phyloP scores from a whole-genome alignment of 2,329 filamentous ascomycete genomes.

The Colletotrichum cuscutae region DNA sequence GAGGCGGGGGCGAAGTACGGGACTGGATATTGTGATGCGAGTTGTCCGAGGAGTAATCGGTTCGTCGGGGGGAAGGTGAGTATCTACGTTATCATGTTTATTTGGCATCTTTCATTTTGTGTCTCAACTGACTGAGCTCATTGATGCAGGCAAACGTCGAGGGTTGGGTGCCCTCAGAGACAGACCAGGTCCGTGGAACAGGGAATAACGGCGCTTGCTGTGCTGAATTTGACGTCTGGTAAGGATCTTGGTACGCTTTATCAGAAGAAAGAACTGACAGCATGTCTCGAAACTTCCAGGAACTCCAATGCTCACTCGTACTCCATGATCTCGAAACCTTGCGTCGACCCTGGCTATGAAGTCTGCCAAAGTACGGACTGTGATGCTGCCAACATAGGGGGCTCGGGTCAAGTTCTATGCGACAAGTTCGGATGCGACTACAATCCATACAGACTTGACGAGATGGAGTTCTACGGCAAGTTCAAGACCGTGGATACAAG shows the following conservation, averaged over 20 bases:
- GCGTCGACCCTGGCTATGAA: neutral
- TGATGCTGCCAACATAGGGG: constrained; percentile 54
- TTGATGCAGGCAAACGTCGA: constrained; percentile 48
- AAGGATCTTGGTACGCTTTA: constrained; percentile 38
- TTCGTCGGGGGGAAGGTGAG: constrained; percentile 55
- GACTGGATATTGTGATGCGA: constrained; percentile 63
- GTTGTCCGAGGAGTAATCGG: constrained; percentile 56
- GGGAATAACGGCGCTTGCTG: constrained; percentile 64
- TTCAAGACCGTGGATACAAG: constrained; percentile 66
- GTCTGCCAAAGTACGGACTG: constrained; percentile 36
- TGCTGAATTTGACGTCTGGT: constrained; percentile 69
- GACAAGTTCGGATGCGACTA: constrained; percentile 74
- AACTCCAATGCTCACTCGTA: constrained; percentile 66
- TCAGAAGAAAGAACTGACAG: neutral
- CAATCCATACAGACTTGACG: constrained; percentile 72
- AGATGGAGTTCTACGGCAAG: constrained; percentile 67
- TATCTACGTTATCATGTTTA: neutral
- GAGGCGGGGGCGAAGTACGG: constrained; percentile 62
- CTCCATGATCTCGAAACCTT: constrained; percentile 19
- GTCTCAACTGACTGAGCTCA: neutral
- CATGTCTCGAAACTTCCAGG: neutral
- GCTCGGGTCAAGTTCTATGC: constrained; percentile 61
- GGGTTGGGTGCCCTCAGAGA: constrained; percentile 57
- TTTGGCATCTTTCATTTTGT: too few relatives aligned
- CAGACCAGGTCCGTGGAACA: constrained; percentile 61